phyloP scores from a whole-genome alignment of 78 protist species.

The Paulinella micropora region DNA sequence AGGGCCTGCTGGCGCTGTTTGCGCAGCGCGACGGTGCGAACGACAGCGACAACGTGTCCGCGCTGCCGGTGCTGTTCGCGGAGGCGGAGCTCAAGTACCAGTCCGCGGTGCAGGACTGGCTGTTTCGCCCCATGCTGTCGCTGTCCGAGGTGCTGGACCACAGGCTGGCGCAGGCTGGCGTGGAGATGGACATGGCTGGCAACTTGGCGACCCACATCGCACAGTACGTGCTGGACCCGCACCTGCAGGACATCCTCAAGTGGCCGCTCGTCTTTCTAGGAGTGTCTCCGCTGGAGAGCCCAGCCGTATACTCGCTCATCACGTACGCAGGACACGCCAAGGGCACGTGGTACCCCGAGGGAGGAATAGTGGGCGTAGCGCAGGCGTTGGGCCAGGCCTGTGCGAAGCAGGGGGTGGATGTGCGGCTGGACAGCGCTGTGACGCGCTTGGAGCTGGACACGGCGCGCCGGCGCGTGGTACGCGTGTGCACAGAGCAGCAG shows the following conservation, averaged over 20 bases:
- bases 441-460: neutral
- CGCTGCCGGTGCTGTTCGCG: neutral
- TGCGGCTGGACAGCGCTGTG: neutral
- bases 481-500: too few species aligned
- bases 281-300: neutral
- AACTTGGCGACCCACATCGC: neutral
- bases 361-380: neutral
- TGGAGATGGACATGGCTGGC: neutral
- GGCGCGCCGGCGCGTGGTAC: too few species aligned
- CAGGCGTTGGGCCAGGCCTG: neutral
- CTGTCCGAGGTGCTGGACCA: neutral
- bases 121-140: neutral
- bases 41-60: too few species aligned
- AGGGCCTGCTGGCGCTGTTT: neutral
- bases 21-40: neutral
- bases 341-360: neutral
- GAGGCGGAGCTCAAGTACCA: neutral
- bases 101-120: neutral
- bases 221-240: neutral
- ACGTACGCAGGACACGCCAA: neutral
- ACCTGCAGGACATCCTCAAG: neutral
- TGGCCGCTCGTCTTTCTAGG: neutral
- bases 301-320: constrained; percentile 1
- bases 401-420: neutral
- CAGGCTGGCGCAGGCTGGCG: neutral